Base-by-base conservation (phyloP, 139 green algal species). In the Chlamydomonas sp. region DNA sequence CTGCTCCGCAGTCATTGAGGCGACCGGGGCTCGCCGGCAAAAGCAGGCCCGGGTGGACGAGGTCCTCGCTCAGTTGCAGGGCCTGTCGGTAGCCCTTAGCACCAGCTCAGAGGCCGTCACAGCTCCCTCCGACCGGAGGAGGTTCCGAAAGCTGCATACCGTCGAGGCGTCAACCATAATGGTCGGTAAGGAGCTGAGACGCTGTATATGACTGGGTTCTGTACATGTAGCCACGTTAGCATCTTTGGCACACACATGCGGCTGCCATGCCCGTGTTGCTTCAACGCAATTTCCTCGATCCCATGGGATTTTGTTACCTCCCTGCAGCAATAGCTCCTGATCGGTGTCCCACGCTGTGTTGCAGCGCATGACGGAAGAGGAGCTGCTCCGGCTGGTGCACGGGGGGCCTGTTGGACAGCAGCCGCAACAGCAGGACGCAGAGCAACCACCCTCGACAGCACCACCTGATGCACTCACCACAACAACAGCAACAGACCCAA, bases 31-130 rank as follows among this genome's bases (percentile, higher is more conserved):
- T 1, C 20, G 59, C 5, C 49, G n/a, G 14, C 78, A 14, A n/a
- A 86, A 86, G 59, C 82, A 80, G 82, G 71, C 82, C 1, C 82
- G 82, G 8, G 79, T 72, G 10, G 82, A 86, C 9, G 69, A 86
- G 31, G 20, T 86, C 2, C 10, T 86, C 10, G 8, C 79, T 20
- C 71, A 73, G 82, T 66, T 86, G 59, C 82, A 86, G 71, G 82
- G 82, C 1, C 60, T 86, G 60, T 73, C 71, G 12, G 61, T 86
- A 49, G 31, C 31, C 31, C 31, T 49, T 49, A 49, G 31, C 31
- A 49, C 31, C 31, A 49, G 68, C 17, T 49, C 18, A 20, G 10
- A 1, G 60, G 4, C 4, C 61, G 17, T 71, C 20, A 63, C 57
- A 66, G 18, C 1, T 63, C 3, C 67, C 67, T 3, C 31, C 31